A percentile compares a stretch with the other conserved stretches of the same genome.
Evolutionary conservation across 2,329 filamentous ascomycete species (phyloP).

Genomic region (Colletotrichum nymphaeae): DNA sequence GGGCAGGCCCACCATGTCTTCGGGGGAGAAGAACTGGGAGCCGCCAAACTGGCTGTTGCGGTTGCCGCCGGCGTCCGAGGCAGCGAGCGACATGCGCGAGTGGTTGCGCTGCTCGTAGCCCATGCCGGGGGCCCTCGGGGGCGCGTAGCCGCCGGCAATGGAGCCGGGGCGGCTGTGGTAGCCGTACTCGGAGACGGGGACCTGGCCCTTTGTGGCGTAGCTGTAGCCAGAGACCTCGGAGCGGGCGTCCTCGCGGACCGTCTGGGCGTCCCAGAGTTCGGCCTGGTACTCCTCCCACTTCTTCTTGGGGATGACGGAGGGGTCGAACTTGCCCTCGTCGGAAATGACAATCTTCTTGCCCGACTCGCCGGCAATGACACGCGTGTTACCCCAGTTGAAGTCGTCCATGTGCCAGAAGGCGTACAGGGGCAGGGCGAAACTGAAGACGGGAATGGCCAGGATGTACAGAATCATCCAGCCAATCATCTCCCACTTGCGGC

Average conservation of each 20-base stretch:
- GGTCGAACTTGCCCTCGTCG: slow-evolving; percentile 98
- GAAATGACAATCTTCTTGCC: slow-evolving; percentile 93
- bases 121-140: slow-evolving; percentile 59
- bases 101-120: slow-evolving; percentile 58
- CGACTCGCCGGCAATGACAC: slow-evolving; percentile 93
- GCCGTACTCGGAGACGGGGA: slow-evolving; percentile 75
- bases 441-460: slow-evolving; percentile 89
- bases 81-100: slow-evolving; percentile 84
- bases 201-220: slow-evolving; percentile 85
- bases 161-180: slow-evolving; percentile 71
- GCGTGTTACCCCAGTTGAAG: slow-evolving; percentile 99
- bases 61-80: slow-evolving; percentile 72
- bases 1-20: slow-evolving; percentile 81
- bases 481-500: slow-evolving; percentile 99
- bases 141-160: slow-evolving; percentile 50
- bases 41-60: slow-evolving; percentile 72
- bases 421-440: slow-evolving; percentile 89
- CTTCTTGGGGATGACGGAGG: slow-evolving; percentile 91
- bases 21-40: slow-evolving; percentile 69
- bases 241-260: slow-evolving; percentile 80
- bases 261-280: slow-evolving; percentile 96
- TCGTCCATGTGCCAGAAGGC: slow-evolving; percentile 99
- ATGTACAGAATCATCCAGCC: slow-evolving; percentile 99
- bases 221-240: slow-evolving; percentile 95
- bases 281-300: slow-evolving; percentile 99